Evolutionary conservation across 2,329 filamentous ascomycete genomes (phyloP), one percentile per base, ranked within the genome.

Genomic region (Fusarium sarcochroum): DNA sequence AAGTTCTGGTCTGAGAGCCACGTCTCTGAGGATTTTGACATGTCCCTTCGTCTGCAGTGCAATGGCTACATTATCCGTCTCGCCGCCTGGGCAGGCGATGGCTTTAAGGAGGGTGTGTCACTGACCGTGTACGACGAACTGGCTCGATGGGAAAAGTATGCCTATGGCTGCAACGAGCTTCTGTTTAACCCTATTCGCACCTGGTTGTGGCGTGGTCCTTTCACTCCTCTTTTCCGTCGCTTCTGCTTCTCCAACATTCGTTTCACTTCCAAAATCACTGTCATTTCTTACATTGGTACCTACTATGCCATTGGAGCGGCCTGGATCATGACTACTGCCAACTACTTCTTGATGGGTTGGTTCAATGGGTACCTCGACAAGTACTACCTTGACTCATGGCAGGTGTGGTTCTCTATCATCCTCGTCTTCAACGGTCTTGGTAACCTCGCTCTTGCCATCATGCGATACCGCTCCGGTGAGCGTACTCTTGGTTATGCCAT

Each of bases 131-230:
- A 95, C 76, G 92, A 95, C 78, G 93, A 95, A 78, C 84, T 95
- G 62, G 90, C 91, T 3, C 90, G 92, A 58, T 95, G 93, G 92
- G 92, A 95, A 76, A 95, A 95, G 80, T 94, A 94, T 76, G 93
- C 92, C 5, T 94, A 93, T 73, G 92, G 92, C 37, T 94, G 93
- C 80, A 93, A 92, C 77, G 92, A 94, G 81, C 84, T 95, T 58
- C 84, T 95, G 58, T 95, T 96, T 82, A 87, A 95, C 75, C 93
- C 92, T 5, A 83, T 95, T 63, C 86, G 87, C 63, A 89, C 88
- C 71, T 95, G 93, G 93, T 78, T 89, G 44, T 89, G 85, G 76
- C 87, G 85, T 17, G 93, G 93, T 0, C 93, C 93, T 27, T 92
- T 95, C 76, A 95, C 93, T 6, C 89, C 90, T 21, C 86, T 95